Evolutionary conservation across 176 grass and related monocot species (phyloP), one percentile per base, ranked within the genome.

Genomic region (Lolium rigidum): DNA sequence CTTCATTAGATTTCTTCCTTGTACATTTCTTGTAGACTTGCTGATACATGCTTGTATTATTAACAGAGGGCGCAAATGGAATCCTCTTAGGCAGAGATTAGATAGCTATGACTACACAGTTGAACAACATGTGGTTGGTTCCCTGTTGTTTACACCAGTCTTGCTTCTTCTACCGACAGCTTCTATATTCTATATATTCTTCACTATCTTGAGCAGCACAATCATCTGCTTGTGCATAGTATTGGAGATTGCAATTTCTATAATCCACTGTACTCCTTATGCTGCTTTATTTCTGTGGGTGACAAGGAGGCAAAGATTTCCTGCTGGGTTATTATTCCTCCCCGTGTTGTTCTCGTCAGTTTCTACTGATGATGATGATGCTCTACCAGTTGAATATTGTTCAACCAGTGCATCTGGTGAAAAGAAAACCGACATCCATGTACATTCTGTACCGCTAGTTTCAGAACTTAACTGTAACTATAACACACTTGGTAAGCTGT

Each of bases 111-210:
- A 87, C 26, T 95, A 95, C 84, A 91, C 93, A 51, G 93, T 98
- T 89, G 93, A 95, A 87, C 96, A 98, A 59, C 96, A 98, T 86
- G 93, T 98, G 25, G 93, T 98, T 77, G 93, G 93, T 79, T 95
- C 93, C 20, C 87, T 98, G 80, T 88, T 98, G 56, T 95, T 98
- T 87, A 91, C 96, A 85, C 93, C 96, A 58, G 83, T 98, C 48
- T 87, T 98, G 47, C 89, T 98, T 59, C 93, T 98, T 66, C 84
- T 98, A 73, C 93, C 96, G 16, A 94, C 93, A 38, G 92, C 88
- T 76, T 94, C 93, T 77, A 89, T 92, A 61, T 98, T 98, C 88
- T 95, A 95, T 64, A 90, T 98, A 81, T 95, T 95, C 74, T 98
- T 95, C 80, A 92, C 96, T 60, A 94, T 95, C 81, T 88, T 98